Evolutionary conservation across 1,284 basidiomycete species (phyloP).

Genomic region (Ceratobasidium sp.): DNA sequence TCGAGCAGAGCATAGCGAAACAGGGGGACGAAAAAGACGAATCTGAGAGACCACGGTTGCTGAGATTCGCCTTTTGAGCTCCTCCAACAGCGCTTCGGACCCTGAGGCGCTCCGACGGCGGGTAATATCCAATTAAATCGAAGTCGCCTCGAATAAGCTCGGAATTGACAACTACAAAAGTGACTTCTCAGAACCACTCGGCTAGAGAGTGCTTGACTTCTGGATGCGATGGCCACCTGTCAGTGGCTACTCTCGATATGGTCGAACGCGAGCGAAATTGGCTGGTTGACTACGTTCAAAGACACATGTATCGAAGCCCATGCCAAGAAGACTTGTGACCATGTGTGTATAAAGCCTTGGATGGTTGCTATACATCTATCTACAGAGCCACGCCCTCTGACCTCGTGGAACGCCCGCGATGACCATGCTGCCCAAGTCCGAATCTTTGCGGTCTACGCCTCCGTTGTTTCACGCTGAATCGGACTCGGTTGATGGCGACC

Average conservation of each 20-base stretch:
- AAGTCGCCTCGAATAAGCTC: background rate
- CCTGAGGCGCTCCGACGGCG: slow-evolving; percentile 12
- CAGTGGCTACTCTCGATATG: background rate
- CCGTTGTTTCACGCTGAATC: background rate
- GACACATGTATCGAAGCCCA: background rate
- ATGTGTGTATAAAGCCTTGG: slow-evolving; percentile 22
- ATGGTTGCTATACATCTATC: background rate
- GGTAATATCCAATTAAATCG: background rate
- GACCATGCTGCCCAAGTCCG: slow-evolving; percentile 7
- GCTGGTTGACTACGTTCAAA: background rate
- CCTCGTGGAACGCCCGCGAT: background rate
- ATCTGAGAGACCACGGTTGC: too few species aligned
- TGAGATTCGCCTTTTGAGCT: slow-evolving; percentile 9
- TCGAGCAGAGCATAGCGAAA: slow-evolving; percentile 22
- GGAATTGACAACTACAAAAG: background rate
- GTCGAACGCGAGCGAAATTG: background rate
- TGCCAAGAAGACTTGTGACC: slow-evolving; percentile 1
- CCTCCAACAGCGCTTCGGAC: background rate
- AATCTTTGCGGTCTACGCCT: background rate
- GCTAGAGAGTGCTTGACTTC: background rate
- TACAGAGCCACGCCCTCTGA: background rate
- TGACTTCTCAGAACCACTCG: slow-evolving; percentile 12
- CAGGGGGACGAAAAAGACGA: slow-evolving; percentile 6
- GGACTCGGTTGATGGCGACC: slow-evolving; percentile 25
- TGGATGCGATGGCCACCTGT: background rate